Evolutionary conservation across 2,329 filamentous ascomycete species (phyloP), one percentile per base, ranked within the genome.

Genomic region (Chlorencoelia australis): DNA sequence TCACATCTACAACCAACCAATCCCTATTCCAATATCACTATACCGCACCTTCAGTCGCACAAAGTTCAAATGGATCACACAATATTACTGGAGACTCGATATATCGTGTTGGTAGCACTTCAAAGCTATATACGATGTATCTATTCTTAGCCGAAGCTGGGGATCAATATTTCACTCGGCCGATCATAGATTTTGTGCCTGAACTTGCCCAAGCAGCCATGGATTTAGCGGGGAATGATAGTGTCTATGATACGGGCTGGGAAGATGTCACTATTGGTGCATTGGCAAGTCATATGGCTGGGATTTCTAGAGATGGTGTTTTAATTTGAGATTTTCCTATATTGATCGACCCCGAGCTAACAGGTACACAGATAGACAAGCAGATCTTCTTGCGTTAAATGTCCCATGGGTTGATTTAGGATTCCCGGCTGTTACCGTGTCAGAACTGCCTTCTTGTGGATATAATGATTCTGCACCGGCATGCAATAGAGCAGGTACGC

Each of bases 41-140:
- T n/a, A n/a, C n/a, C n/a, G n/a, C n/a, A 10, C 45, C 35, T 19
- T 39, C 29, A 5, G 7, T 30, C 43, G 33, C 16, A 20, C 41
- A 47, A 16, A 48, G 46, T 11, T 48, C 54, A 4, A 48, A 52
- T 7, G 59, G 61, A 1, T 55, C 59, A 6, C 53, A 43, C 7
- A 48, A 47, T 2, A 53, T 68, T 3, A 54, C 61, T 20, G 54
- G 54, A 6, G 50, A 67, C 38, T 64, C 59, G 0, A 49, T 63
- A 14, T 71, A 61, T 44, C 52, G 58, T 2, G 47, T 64, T 4
- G 61, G 55, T 10, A 68, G 65, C 42, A 48, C 68, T 8, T 63
- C 63, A 7, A 69, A 70, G 47, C 47, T 66, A 5, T 58, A 65
- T 41, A 63, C 59, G 3, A 55, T 66, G 2, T 64, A 61, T 35